Evolutionary conservation across 345 rosid species (phyloP), one percentile per base, ranked within the genome.

Genomic region (Boechera retrofracta): DNA sequence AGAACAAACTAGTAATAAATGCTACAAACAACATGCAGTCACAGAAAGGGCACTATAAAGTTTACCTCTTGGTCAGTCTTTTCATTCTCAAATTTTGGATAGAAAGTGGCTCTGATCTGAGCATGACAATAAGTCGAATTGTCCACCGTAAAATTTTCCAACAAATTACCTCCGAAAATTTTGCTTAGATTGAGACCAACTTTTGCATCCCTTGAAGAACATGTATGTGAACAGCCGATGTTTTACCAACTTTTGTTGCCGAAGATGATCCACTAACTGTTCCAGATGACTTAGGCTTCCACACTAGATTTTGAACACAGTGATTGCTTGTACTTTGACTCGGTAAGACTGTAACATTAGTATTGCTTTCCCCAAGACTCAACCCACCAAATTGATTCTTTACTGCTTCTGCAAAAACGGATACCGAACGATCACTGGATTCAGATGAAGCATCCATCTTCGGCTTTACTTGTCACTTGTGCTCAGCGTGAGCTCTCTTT

Each of bases 71-170:
- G 98, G 80, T 95, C 99, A 54, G 99, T 84, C 87, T 95, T 92
- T 84, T 95, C 99, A 52, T 95, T 95, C 80, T 95, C 99, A 55
- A 95, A 95, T 78, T 95, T 95, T 35, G 98, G 99, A 79, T 95
- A 95, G 81, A 95, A 95, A 63, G 97, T 87, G 66, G 99, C 99
- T 85, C 98, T 89, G 48, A 95, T 86, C 82, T 90, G 91, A 8
- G 98, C 95, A 53, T 54, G 79, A 28, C 92, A 75, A 68, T 87
- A 88, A 21, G 90, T 82, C 3, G 89, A 78, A 44, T 85, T 86
- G 70, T 92, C 94, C 77, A 92, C 93, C 3, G 71, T 67, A 72
- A 91, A 94, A 28, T 83, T 85, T 57, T 89, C 86, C 82, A 88
- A 72, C 52, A 81, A 74, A 75, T 83, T 74, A 52, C 83, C 84